Percentiles rank a stretch among this genome's conserved stretches.
Conservation (phyloP, 2,329 filamentous ascomycete species). For the Trichoderma koningiopsis region DNA sequence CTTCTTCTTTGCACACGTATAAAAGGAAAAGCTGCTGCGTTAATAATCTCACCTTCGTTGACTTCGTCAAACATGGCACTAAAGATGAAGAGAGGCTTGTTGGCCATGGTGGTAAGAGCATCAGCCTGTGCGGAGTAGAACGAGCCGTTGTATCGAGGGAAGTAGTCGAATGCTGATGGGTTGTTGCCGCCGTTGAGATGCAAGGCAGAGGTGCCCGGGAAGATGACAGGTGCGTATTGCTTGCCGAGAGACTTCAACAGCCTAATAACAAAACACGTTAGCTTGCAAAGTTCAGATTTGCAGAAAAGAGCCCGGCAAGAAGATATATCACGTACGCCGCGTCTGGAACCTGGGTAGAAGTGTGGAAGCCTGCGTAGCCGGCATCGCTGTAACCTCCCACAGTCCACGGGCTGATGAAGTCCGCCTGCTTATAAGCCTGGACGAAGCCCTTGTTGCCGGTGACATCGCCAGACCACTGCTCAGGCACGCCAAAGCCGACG, state of each 20-base stretch:
- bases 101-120: conserved; percentile 17
- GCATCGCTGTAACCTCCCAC: conserved; percentile 14
- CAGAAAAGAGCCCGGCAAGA: neutral
- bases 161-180: conserved; percentile 21
- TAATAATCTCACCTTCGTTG: conserved; percentile 7
- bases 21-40: no score
- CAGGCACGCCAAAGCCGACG: conserved; percentile 17
- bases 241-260: conserved; percentile 18
- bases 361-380: conserved; percentile 15
- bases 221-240: conserved; percentile 21
- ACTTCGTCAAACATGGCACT: conserved; percentile 25
- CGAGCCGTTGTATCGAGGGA: conserved; percentile 18
- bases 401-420: conserved; percentile 25
- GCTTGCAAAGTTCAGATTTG: neutral
- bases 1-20: no score
- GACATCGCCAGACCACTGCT: conserved; percentile 18
- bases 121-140: conserved; percentile 16
- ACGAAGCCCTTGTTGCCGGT: conserved; percentile 12
- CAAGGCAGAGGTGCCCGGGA: conserved; percentile 18
- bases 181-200: conserved; percentile 20
- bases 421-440: conserved; percentile 12
- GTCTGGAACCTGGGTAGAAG: conserved; percentile 10
- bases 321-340: neutral
- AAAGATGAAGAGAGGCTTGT: conserved; percentile 22
- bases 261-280: neutral